A percentile compares a stretch with the other conserved stretches of the same genome.
These are phyloP conservation scores for Diaporthe sp. DNA, from an alignment of 2,329 filamentous ascomycete species.

Conservation along the genomic window DNA sequence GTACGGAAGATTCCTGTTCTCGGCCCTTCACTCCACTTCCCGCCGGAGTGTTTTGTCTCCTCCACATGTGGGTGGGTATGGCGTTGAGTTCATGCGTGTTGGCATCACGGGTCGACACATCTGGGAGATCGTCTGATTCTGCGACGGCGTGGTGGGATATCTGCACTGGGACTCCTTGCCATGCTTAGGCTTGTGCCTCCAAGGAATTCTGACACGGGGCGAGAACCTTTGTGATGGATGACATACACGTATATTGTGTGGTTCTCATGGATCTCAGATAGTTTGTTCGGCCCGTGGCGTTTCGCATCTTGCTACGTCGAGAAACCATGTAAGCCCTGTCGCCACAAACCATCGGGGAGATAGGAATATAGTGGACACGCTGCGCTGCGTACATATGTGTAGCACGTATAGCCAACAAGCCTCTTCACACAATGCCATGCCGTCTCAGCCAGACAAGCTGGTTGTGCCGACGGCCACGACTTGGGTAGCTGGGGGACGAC, in stretches of 20 bases:
- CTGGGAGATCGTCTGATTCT: slow-evolving; percentile 27
- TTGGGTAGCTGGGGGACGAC: background rate
- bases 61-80: background rate
- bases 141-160: slow-evolving; percentile 4
- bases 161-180: slow-evolving; percentile 9
- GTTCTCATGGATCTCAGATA: background rate
- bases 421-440: background rate
- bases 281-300: background rate
- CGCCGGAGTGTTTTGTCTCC: background rate
- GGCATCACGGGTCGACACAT: slow-evolving; percentile 26
- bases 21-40: slow-evolving; percentile 21
- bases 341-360: background rate
- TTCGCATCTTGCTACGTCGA: background rate
- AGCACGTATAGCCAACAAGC: background rate
- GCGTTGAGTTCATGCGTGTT: background rate
- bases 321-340: background rate
- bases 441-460: background rate
- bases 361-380: background rate
- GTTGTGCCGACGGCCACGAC: background rate
- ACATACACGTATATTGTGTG: background rate
- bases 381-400: background rate
- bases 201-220: background rate
- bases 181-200: background rate
- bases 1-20: background rate
- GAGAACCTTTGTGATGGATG: background rate